Conservation (phyloP, 495 filamentous ascomycete genomes). For the Neurospora cerealis region DNA sequence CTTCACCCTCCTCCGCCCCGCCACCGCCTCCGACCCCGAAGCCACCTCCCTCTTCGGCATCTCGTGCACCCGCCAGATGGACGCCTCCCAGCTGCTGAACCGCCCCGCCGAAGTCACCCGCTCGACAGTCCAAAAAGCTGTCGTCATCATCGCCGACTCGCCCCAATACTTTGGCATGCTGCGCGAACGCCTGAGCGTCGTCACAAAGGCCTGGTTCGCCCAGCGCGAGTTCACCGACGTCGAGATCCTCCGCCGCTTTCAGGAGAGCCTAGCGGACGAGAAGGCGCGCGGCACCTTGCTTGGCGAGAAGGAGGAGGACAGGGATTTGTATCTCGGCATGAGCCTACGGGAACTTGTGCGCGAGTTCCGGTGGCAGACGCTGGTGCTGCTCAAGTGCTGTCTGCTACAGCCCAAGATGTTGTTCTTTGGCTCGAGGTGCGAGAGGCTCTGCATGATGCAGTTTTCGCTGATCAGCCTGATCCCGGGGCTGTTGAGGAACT, state of each 20-base stretch:
- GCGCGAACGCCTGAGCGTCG: conserved; percentile 74
- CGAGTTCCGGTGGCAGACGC: conserved; percentile 85
- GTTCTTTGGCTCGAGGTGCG: conserved; percentile 92
- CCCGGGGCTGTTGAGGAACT: conserved; percentile 73
- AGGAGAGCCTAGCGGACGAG: conserved; percentile 68
- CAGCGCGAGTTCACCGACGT: conserved; percentile 66
- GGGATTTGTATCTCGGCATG: conserved; percentile 85
- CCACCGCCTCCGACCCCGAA: conserved; percentile 36
- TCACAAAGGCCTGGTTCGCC: conserved; percentile 93
- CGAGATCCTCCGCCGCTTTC: conserved; percentile 62
- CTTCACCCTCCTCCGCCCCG: conserved; percentile 78
- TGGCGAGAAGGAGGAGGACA: conserved; percentile 53
- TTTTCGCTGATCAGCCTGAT: conserved; percentile 93
- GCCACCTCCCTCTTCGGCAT: conserved; percentile 86
- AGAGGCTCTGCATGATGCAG: conserved; percentile 94
- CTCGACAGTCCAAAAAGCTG: conserved; percentile 94
- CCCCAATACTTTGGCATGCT: conserved; percentile 72
- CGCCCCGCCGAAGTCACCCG: conserved; percentile 83
- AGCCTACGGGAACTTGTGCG: conserved; percentile 86
- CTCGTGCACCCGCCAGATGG: conserved; percentile 85
- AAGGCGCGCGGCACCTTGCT: conserved; percentile 46
- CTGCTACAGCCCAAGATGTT: conserved; percentile 98
- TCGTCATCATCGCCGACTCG: conserved; percentile 91
- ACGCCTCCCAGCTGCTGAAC: conserved; percentile 63
- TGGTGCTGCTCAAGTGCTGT: conserved; percentile 88